A percentile compares a stretch with the other conserved stretches of the same genome.
These are phyloP conservation scores for Papiliotrema terrestris DNA, from an alignment of 1,284 basidiomycete species.

Conservation along the genomic window DNA sequence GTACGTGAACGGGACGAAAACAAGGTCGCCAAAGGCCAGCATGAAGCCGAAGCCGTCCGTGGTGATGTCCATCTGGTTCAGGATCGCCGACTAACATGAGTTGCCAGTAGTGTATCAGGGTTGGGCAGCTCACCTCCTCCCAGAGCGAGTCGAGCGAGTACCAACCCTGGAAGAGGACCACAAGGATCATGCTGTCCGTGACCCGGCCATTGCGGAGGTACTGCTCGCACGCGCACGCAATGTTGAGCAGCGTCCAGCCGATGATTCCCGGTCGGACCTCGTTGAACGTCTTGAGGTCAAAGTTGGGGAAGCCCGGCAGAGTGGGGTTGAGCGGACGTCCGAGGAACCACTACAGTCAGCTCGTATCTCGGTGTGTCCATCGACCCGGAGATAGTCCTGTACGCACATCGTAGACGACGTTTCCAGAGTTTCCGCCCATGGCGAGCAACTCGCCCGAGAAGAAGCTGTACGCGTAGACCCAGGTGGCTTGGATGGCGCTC, in stretches of 20 bases:
- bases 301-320: slow-evolving; percentile 52
- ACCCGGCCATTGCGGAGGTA: slow-evolving; percentile 67
- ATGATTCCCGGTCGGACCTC: slow-evolving; percentile 94
- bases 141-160: slow-evolving; percentile 85
- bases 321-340: slow-evolving; percentile 93
- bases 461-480: slow-evolving; percentile 73
- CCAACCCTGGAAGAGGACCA: slow-evolving; percentile 78
- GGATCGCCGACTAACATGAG: slow-evolving; percentile 60
- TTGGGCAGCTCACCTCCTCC: slow-evolving; percentile 67
- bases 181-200: slow-evolving; percentile 90
- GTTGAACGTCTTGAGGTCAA: slow-evolving; percentile 97
- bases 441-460: slow-evolving; percentile 64
- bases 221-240: slow-evolving; percentile 89
- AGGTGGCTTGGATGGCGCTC: slow-evolving; percentile 69
- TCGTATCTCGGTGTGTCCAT: background rate
- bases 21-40: slow-evolving; percentile 88
- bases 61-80: slow-evolving; percentile 97
- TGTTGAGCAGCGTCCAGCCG: slow-evolving; percentile 87
- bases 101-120: background rate
- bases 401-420: slow-evolving; percentile 84
- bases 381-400: background rate
- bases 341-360: slow-evolving; percentile 77
- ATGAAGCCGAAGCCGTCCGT: slow-evolving; percentile 99
- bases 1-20: slow-evolving; percentile 95
- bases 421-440: slow-evolving; percentile 86